phyloP scores from a whole-genome alignment of 192 early-diverging fungal species.

The Podila horticola region DNA sequence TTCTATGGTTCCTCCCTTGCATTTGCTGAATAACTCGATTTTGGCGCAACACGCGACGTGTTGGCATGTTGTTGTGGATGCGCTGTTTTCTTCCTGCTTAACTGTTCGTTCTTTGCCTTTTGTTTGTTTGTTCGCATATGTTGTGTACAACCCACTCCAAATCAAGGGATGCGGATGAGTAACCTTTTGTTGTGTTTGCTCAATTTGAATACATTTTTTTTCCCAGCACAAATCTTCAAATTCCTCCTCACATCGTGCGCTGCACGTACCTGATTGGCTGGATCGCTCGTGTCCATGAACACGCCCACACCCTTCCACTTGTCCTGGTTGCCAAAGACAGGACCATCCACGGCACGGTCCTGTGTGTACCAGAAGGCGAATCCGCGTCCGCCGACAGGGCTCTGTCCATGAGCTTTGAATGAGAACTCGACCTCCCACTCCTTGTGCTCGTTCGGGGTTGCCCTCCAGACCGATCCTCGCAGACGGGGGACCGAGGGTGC shows the following conservation, averaged over 20 bases:
- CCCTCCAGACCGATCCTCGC: slow-evolving; percentile 70
- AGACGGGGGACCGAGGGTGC: slow-evolving; percentile 67
- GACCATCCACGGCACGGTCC: slow-evolving; percentile 37
- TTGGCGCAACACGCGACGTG: too few species aligned
- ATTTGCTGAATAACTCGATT: too few species aligned
- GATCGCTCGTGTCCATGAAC: slow-evolving; percentile 71
- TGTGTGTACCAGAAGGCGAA: slow-evolving; percentile 86
- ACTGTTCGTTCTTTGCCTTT: too few species aligned
- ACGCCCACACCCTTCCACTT: slow-evolving; percentile 73
- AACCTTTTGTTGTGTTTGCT: too few species aligned
- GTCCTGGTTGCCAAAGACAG: slow-evolving; percentile 74
- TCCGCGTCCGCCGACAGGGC: slow-evolving; percentile 74
- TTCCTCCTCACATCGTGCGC: neutral
- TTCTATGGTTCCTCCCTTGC: too few species aligned
- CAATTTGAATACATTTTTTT: too few species aligned
- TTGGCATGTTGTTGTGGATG: too few species aligned
- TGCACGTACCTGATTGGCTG: slow-evolving; percentile 48
- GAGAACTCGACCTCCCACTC: slow-evolving; percentile 80
- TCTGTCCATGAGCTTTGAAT: slow-evolving; percentile 67
- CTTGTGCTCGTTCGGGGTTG: slow-evolving; percentile 64
- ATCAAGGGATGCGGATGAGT: too few species aligned
- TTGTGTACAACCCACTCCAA: too few species aligned
- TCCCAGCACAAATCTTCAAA: neutral
- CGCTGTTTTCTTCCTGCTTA: too few species aligned
- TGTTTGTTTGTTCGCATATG: too few species aligned